Percentiles rank a stretch among this genome's conserved stretches.
These are phyloP conservation scores for Venturia pyrina DNA, from an alignment of 2,329 filamentous ascomycete species.

Conservation along the genomic window DNA sequence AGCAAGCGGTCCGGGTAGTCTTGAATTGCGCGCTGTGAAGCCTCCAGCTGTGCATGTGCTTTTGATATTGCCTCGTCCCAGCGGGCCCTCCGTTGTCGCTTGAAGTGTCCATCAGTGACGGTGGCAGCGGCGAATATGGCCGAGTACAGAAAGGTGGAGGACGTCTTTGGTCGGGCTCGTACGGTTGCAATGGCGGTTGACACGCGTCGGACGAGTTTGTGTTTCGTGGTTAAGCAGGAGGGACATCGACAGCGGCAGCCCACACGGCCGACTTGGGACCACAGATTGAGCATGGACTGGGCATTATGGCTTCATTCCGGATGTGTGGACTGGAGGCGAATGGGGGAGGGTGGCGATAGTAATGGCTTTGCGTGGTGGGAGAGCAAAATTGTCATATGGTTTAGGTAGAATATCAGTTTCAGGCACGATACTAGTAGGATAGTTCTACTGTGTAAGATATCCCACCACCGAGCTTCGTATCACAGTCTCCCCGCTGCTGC, in stretches of 20 bases:
- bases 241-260: conserved; percentile 45
- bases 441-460: too few relatives aligned
- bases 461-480: background rate
- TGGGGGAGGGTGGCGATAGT: background rate
- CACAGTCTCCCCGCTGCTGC: background rate
- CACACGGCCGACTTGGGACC: conserved; percentile 5
- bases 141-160: conserved; percentile 54
- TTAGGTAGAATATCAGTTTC: too few relatives aligned
- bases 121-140: conserved; percentile 57
- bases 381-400: background rate
- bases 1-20: background rate
- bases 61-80: conserved; percentile 53
- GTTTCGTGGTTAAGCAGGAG: conserved; percentile 41
- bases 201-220: conserved; percentile 31
- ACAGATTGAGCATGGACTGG: conserved; percentile 9
- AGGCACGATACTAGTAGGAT: background rate
- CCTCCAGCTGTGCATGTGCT: conserved; percentile 37
- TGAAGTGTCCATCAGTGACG: conserved; percentile 49
- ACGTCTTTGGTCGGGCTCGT: conserved; percentile 34
- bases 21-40: background rate
- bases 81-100: conserved; percentile 47
- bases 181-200: background rate
- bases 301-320: background rate
- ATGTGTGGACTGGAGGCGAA: background rate
- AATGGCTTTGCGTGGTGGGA: background rate